Evolutionary conservation across 139 green algal genomes (phyloP).

Genomic region (Chlorella sp.): DNA sequence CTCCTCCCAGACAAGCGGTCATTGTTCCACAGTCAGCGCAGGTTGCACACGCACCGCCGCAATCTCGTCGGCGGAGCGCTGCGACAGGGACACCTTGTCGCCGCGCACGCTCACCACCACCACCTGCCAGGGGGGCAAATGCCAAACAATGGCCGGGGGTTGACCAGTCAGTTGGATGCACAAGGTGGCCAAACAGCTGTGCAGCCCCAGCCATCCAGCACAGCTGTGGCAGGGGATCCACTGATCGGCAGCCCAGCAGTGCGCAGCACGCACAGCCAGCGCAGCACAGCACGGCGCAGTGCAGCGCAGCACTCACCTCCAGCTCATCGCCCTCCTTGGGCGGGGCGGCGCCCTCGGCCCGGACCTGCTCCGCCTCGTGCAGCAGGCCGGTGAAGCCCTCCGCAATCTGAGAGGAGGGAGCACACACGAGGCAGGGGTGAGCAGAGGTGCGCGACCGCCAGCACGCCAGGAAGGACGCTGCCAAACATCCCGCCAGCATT

Average conservation of each 20-base stretch:
- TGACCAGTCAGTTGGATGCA: no score
- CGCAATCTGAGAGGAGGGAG: not conserved
- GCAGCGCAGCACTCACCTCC: conserved; percentile 39
- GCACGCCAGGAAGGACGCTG: not conserved
- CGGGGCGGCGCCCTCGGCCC: conserved; percentile 42
- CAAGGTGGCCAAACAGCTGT: no score
- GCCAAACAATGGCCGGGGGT: no score
- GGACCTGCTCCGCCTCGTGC: conserved; percentile 69
- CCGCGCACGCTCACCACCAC: conserved; percentile 55
- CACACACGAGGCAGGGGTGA: not conserved
- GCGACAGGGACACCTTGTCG: conserved; percentile 63
- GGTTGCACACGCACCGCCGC: conserved; percentile 32
- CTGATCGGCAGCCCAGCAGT: no score
- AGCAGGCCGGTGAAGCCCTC: conserved; percentile 77
- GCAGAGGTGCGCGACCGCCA: no score
- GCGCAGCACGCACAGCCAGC: no score
- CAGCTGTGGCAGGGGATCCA: no score
- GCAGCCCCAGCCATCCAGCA: no score
- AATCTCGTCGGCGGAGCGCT: conserved; percentile 48
- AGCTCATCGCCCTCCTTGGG: conserved; percentile 63
- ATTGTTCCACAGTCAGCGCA: no score
- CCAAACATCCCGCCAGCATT: no score
- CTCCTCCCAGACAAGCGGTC: no score
- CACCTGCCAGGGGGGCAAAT: conserved; percentile 3
- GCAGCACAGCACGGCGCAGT: no score